Base-by-base conservation (phyloP, 2,329 filamentous ascomycete genomes). In the Chrysosporium queenslandicum region DNA sequence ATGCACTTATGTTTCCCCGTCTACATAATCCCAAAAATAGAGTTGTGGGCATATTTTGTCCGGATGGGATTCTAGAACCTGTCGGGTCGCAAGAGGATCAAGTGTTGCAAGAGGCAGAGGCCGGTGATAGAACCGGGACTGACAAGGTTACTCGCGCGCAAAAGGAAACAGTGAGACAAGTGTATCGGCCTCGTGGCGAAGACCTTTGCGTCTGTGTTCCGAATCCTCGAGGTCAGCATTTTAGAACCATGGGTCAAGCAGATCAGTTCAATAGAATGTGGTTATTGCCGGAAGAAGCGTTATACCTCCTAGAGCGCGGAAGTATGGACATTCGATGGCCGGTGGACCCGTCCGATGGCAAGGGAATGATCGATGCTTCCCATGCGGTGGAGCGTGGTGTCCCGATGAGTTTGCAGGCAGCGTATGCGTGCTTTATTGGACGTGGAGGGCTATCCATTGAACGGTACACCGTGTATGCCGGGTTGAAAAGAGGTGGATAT, bases 321-420 rank as follows among this genome's bases (percentile, higher is more conserved):
- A 89, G 80, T 43, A 63, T 97, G 61, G 88, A 97, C 67, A 77
- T 96, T 37, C 83, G 89, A 74, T 96, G 87, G 87, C 87, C 87
- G 1, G 69, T 71, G 41, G 59, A 63, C 3, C 42, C 43, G 1
- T 57, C 53, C 1, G 58, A 59, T 6, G 59, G 59, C 9, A 59
- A 75, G 39, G 29, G 37, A 11, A 79, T 80, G 30, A 75, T 77
- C 53, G 77, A 82, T 9, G 70, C 29, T 2, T 14, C 12, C 3
- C 45, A 49, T 25, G 51, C 43, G 4, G 21, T 46, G 25, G 39
- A 56, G 54, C 2, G 53, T 47, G 85, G 85, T 0, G 68, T 92
- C n/a, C 89, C 91, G 0, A 83, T 98, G 74, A 94, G 87, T 67
- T 71, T 97, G 36, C 87, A 97, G 67, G 90, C 86, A 4, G 89